These are phyloP conservation scores for Candida oleophila DNA, from an alignment of 805 yeast genomes.

Conservation along the genomic window DNA sequence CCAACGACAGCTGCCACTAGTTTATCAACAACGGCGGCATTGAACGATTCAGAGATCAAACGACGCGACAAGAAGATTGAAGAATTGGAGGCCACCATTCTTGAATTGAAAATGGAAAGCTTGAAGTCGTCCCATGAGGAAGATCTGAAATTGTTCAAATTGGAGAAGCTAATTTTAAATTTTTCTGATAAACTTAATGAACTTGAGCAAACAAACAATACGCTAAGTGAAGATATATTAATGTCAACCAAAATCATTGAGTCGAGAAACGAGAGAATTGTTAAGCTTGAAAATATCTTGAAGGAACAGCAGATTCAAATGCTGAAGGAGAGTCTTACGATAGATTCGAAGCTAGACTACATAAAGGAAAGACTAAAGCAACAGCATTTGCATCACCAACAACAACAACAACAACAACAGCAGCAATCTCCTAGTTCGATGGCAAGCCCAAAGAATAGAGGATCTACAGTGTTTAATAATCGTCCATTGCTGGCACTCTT, in stretches of 20 bases:
- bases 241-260: constrained; percentile 57
- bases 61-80: constrained; percentile 29
- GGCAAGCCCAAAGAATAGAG: background rate
- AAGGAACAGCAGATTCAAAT: constrained; percentile 50
- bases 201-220: constrained; percentile 59
- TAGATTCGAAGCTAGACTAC: constrained; percentile 42
- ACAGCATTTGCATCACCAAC: background rate
- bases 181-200: constrained; percentile 60
- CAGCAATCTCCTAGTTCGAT: background rate
- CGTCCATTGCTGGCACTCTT: constrained; percentile 4
- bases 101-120: constrained; percentile 28
- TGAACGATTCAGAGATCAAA: constrained; percentile 15
- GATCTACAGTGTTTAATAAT: background rate
- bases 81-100: constrained; percentile 27
- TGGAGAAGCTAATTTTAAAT: constrained; percentile 59
- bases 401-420: background rate
- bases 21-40: background rate
- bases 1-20: background rate
- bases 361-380: constrained; percentile 10
- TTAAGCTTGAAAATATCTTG: constrained; percentile 49
- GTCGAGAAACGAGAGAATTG: constrained; percentile 55
- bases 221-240: constrained; percentile 54
- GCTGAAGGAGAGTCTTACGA: constrained; percentile 46
- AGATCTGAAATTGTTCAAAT: constrained; percentile 48
- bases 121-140: constrained; percentile 36